Conservation (phyloP, 257 asterid species). For the Gentiana straminea region DNA sequence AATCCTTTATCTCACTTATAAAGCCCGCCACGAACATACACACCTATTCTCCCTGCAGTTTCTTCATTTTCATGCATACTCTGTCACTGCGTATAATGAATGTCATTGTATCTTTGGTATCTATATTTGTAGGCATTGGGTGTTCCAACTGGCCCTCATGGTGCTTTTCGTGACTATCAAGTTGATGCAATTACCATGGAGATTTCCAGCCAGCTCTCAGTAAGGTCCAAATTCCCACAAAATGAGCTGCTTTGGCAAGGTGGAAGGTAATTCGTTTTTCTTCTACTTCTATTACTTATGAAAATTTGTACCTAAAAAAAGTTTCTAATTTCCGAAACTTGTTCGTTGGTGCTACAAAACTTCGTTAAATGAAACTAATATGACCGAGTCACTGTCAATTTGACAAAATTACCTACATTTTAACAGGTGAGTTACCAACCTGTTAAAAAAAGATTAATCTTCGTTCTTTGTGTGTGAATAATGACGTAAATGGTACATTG, state of each 20-base stretch:
- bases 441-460: too few species aligned
- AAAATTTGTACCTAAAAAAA: too few species aligned
- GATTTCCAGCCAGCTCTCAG: slow-evolving; percentile 44
- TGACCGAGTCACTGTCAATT: too few species aligned
- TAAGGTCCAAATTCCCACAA: slow-evolving; percentile 33
- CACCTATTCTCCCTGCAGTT: neutral
- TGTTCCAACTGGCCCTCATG: slow-evolving; percentile 94
- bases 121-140: slow-evolving; percentile 62
- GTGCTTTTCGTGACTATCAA: slow-evolving; percentile 97
- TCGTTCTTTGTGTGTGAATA: too few species aligned
- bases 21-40: neutral
- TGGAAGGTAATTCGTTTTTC: slow-evolving; percentile 53
- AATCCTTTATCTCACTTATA: neutral
- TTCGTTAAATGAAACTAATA: too few species aligned
- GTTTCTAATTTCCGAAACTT: too few species aligned
- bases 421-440: too few species aligned
- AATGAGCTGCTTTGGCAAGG: slow-evolving; percentile 50
- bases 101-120: neutral
- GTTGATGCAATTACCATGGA: slow-evolving; percentile 92
- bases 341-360: too few species aligned
- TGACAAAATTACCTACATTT: too few species aligned
- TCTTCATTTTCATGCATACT: neutral
- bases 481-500: too few species aligned
- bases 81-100: neutral
- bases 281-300: neutral